phyloP scores from a whole-genome alignment of 2,329 filamentous ascomycete species.

The Alternaria ventricosa region DNA sequence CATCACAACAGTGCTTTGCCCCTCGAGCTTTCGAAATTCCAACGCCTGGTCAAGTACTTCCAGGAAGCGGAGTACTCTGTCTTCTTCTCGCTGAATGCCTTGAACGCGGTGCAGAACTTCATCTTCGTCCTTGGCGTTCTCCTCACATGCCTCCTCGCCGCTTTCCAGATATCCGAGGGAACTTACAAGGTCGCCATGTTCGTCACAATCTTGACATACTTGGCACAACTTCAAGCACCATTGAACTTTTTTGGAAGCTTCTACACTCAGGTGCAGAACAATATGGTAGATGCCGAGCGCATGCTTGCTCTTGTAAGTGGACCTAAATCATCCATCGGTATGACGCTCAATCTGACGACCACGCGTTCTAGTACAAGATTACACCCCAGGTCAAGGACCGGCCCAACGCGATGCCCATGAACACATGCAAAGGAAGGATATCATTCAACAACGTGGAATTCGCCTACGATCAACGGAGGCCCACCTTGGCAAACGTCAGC shows the following conservation, averaged over 20 bases:
- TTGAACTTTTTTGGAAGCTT: constrained; percentile 30
- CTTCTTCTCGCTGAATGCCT: constrained; percentile 17
- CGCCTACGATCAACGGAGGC: constrained; percentile 45
- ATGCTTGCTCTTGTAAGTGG: constrained; percentile 25
- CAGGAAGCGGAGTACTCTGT: constrained; percentile 25
- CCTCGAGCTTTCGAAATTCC: neutral
- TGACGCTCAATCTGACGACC: too few species aligned
- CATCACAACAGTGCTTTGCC: constrained; percentile 24
- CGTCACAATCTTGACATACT: constrained; percentile 22
- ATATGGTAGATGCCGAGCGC: constrained; percentile 28
- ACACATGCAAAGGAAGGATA: constrained; percentile 1
- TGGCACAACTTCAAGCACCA: constrained; percentile 29
- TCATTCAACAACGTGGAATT: constrained; percentile 24
- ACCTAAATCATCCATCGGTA: too few species aligned
- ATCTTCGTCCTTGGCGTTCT: constrained; percentile 20
- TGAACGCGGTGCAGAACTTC: constrained; percentile 25
- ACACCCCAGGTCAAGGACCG: too few species aligned
- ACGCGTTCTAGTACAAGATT: too few species aligned
- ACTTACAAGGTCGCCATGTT: constrained; percentile 19
- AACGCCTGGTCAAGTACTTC: constrained; percentile 6
- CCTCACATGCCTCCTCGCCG: constrained; percentile 10
- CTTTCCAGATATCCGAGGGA: constrained; percentile 15
- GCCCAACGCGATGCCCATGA: too few species aligned
- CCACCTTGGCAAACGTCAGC: constrained; percentile 55
- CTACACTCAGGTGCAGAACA: constrained; percentile 29